Base-by-base conservation (phyloP, 2,329 filamentous ascomycete species). In the Ambrosiella cleistominuta region DNA sequence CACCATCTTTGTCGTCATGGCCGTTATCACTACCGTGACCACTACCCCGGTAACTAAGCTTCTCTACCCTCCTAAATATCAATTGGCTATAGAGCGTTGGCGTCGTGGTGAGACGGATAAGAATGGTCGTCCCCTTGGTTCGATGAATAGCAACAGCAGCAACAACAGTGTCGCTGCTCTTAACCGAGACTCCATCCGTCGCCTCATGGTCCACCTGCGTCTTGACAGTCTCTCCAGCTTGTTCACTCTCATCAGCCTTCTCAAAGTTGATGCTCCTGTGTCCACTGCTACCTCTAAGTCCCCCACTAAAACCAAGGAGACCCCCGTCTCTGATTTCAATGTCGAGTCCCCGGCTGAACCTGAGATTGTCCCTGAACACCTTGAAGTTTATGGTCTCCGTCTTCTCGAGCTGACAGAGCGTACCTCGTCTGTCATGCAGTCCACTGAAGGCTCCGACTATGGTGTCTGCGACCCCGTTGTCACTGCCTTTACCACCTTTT, bases 1-100 rank as follows among this genome's bases (percentile, higher is more conserved):
- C 65, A 95, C 89, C 56, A 94, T 95, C 57, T 95, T 95, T 64
- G 88, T 95, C 19, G 86, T 95, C 65, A 95, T 95, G 89, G 89
- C 89, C 7, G 59, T 60, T 35, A 74, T 94, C 38, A 94, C 88
- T 0, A 95, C 89, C 0, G 88, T 95, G 60, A 71, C 81, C 0
- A 95, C 89, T 0, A 90, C 89, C 0, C 89, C 89, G 0, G 70
- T 94, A 45, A 86, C 85, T 1, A 76, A 79, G 11, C 74, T 73
- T 56, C 73, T 95, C 6, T 95, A 95, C 63, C 89, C 89, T 1
- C 76, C 79, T 0, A 77, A 69, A 68, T 79, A 78, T 58, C 76
- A 77, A 61, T 70, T 71, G 61, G 78, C 76, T 66, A 69, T 76
- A 7, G 74, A 73, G 7, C 71, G 70, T 17, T 77, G 71, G 84